Evolutionary conservation across 169 alveolate species (phyloP).

Genomic region (Blepharisma undulans): DNA sequence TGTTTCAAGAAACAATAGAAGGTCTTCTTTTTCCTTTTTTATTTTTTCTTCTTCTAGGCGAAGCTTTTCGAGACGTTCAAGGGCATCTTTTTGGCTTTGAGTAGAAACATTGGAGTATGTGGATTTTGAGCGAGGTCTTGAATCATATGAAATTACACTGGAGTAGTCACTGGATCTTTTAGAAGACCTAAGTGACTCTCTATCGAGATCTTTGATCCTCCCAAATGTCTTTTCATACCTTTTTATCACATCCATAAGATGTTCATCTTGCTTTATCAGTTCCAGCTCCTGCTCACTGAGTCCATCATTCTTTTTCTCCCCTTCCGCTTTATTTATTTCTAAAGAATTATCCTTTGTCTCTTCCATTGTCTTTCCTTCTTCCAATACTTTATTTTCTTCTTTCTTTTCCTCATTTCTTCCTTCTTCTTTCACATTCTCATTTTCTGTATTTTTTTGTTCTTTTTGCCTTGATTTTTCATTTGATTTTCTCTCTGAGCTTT

Average conservation of each 20-base stretch:
- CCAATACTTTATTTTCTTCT: too few relatives aligned
- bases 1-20: background rate
- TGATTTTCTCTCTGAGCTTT: background rate
- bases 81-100: background rate
- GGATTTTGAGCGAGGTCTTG: background rate
- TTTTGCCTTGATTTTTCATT: background rate
- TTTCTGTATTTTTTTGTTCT: background rate
- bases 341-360: background rate
- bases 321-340: background rate
- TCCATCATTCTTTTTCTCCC: background rate
- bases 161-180: background rate
- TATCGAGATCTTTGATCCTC: constrained; percentile 19
- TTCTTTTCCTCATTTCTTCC: background rate
- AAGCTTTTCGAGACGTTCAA: background rate
- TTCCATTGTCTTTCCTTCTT: background rate
- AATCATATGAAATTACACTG: background rate
- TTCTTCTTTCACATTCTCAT: background rate
- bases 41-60: background rate
- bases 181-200: background rate
- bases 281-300: background rate
- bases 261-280: background rate
- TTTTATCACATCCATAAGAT: background rate
- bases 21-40: background rate
- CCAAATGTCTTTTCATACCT: constrained; percentile 23
- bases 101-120: background rate